Conservation (phyloP, 768 basidiomycete species). For the Hypsizygus marmoreus region DNA sequence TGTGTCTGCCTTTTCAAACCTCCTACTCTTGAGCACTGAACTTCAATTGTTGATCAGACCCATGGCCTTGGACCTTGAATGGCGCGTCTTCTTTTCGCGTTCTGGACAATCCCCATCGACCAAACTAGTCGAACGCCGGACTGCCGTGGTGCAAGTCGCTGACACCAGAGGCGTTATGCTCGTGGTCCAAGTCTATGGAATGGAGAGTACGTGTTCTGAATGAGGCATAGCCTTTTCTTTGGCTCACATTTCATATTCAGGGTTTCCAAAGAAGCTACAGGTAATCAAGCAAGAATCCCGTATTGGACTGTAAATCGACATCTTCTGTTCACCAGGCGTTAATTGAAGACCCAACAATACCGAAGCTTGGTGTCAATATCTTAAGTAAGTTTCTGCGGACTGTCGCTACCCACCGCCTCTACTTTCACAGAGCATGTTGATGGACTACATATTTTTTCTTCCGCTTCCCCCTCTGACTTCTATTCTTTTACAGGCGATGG, state of each 20-base stretch:
- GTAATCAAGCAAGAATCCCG: slow-evolving; percentile 8
- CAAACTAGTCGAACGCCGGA: slow-evolving; percentile 17
- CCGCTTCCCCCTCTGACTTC: not conserved
- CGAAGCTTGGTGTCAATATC: slow-evolving; percentile 37
- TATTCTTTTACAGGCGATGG: slow-evolving; percentile 32
- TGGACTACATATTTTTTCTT: not conserved
- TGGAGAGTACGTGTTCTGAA: slow-evolving; percentile 26
- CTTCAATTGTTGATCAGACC: slow-evolving; percentile 19
- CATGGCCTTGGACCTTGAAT: slow-evolving; percentile 36
- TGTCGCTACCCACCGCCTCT: not conserved
- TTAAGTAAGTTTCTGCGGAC: slow-evolving; percentile 21
- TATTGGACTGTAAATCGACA: not conserved
- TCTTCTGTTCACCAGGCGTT: slow-evolving; percentile 21
- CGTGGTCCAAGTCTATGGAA: slow-evolving; percentile 29
- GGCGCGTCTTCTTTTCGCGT: slow-evolving; percentile 26
- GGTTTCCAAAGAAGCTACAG: slow-evolving; percentile 31
- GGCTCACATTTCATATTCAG: slow-evolving; percentile 12
- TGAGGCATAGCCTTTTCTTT: not conserved
- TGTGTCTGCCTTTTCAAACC: slow-evolving; percentile 4
- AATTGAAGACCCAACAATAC: slow-evolving; percentile 29
- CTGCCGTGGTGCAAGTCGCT: slow-evolving; percentile 34
- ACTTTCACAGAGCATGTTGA: too few species aligned
- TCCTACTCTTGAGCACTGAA: not conserved
- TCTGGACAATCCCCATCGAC: not conserved
- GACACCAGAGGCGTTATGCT: slow-evolving; percentile 32